phyloP scores from a whole-genome alignment of 305 asterid species.

The Fraxinus platypoda region DNA sequence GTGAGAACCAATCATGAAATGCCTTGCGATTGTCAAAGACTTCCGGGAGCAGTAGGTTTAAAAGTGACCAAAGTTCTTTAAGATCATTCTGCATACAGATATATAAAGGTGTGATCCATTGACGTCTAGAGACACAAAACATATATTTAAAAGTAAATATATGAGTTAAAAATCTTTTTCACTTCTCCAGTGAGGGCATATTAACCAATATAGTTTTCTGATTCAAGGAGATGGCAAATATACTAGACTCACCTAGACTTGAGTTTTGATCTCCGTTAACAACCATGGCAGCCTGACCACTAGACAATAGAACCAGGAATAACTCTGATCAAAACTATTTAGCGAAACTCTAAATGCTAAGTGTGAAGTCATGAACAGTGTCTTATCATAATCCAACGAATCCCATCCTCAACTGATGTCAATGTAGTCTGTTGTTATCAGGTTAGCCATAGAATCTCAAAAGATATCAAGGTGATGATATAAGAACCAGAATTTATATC shows the following conservation, averaged over 20 bases:
- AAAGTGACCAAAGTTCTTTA: slow-evolving; percentile 98
- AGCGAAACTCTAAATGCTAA: not conserved
- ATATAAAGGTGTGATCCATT: slow-evolving; percentile 4
- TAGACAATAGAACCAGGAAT: slow-evolving; percentile 1
- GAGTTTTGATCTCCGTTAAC: not conserved
- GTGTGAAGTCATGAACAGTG: not conserved
- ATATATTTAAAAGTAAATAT: not conserved
- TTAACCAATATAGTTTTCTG: not conserved
- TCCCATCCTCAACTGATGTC: not conserved
- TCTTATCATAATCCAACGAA: not conserved
- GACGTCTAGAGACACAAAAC: not conserved
- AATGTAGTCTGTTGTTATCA: not conserved
- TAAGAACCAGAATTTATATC: not conserved
- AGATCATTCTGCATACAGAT: slow-evolving; percentile 84
- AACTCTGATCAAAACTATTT: not conserved
- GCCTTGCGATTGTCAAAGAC: slow-evolving; percentile 97
- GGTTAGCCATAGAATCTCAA: not conserved
- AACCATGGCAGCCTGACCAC: slow-evolving; percentile 4
- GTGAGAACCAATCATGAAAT: slow-evolving; percentile 98
- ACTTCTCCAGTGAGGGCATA: not conserved
- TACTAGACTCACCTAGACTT: not conserved
- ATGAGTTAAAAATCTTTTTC: not conserved
- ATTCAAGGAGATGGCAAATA: slow-evolving; percentile 12
- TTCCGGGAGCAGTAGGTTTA: slow-evolving; percentile 93
- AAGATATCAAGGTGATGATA: not conserved